Percentiles rank a stretch among this genome's conserved stretches.
Evolutionary conservation across 2,329 filamentous ascomycete species (phyloP).

Genomic region (Diaporthe caulivora): DNA sequence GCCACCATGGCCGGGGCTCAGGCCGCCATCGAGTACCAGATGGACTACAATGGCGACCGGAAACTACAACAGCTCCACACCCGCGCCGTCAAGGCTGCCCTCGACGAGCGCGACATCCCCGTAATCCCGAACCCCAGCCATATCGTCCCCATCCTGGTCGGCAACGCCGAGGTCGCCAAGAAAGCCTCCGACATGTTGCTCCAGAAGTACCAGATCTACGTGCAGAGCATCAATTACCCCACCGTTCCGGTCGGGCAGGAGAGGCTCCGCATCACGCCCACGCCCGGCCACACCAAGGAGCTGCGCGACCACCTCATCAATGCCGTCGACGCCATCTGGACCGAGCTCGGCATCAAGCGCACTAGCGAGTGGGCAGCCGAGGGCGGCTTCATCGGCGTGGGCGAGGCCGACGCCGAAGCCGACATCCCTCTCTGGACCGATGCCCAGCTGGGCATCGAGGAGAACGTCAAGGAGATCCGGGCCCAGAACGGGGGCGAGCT

Average conservation of each 20-base stretch:
- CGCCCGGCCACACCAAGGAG: conserved; percentile 88
- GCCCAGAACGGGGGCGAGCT: conserved; percentile 48
- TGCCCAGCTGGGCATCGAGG: conserved; percentile 82
- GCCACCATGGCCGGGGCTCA: conserved; percentile 96
- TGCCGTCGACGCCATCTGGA: conserved; percentile 90
- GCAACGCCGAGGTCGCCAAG: conserved; percentile 93
- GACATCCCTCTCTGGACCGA: conserved; percentile 91
- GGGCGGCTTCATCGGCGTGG: conserved; percentile 95
- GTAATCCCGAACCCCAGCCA: conserved; percentile 98
- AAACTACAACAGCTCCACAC: conserved; percentile 96
- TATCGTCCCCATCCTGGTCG: conserved; percentile 93
- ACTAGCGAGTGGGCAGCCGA: conserved; percentile 91
- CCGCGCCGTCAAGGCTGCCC: conserved; percentile 88
- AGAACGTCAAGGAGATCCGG: conserved; percentile 73
- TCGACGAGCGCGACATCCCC: conserved; percentile 85
- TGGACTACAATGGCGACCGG: conserved; percentile 85
- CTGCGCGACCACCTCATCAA: conserved; percentile 88
- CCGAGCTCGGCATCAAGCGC: conserved; percentile 88
- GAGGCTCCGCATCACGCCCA: conserved; percentile 94
- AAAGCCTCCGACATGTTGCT: conserved; percentile 92
- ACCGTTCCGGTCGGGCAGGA: conserved; percentile 99
- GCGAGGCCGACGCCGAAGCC: conserved; percentile 73
- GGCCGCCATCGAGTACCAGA: conserved; percentile 94
- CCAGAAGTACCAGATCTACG: conserved; percentile 92
- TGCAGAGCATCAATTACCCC: conserved; percentile 99